A percentile compares a stretch with the other conserved stretches of the same genome.
Evolutionary conservation across 202 grass and related monocot species (phyloP).

Genomic region (Eragrostis tef): DNA sequence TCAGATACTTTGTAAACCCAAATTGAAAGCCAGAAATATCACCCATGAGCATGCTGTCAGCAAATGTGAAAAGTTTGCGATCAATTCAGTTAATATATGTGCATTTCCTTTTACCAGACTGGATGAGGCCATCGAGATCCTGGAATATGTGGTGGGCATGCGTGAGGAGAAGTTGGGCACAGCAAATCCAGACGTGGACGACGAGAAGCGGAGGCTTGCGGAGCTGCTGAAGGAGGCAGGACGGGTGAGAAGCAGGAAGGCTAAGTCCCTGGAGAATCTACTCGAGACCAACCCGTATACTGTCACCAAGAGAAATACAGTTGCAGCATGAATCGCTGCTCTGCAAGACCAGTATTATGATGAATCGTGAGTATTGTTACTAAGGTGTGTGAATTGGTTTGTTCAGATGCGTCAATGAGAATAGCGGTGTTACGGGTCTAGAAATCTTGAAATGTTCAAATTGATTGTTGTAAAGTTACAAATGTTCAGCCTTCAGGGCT

Average conservation of each 20-base stretch:
- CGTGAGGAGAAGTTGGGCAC: slow-evolving; percentile 96
- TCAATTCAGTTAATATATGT: not conserved
- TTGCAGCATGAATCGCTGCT: slow-evolving; percentile 47
- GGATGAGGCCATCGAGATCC: slow-evolving; percentile 86
- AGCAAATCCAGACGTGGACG: slow-evolving; percentile 88
- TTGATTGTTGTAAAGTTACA: slow-evolving; percentile 63
- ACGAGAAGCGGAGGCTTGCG: slow-evolving; percentile 89
- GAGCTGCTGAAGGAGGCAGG: slow-evolving; percentile 93
- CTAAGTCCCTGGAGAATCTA: slow-evolving; percentile 80
- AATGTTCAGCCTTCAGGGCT: slow-evolving; percentile 12
- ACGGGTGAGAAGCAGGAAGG: slow-evolving; percentile 87
- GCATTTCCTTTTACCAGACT: slow-evolving; percentile 58
- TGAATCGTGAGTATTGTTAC: slow-evolving; percentile 13
- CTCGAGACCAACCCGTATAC: slow-evolving; percentile 71
- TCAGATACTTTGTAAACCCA: not conserved
- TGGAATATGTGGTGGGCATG: slow-evolving; percentile 87
- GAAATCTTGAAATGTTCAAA: slow-evolving; percentile 45
- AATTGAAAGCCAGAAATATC: not conserved
- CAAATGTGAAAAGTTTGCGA: not conserved
- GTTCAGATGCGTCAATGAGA: slow-evolving; percentile 40
- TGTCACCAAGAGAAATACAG: slow-evolving; percentile 48
- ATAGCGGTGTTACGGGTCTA: slow-evolving; percentile 39
- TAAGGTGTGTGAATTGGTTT: slow-evolving; percentile 53
- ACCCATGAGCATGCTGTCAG: not conserved
- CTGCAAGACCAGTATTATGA: slow-evolving; percentile 28